Base-by-base conservation (phyloP, 345 rosid species). In the Erodium maritimum region DNA sequence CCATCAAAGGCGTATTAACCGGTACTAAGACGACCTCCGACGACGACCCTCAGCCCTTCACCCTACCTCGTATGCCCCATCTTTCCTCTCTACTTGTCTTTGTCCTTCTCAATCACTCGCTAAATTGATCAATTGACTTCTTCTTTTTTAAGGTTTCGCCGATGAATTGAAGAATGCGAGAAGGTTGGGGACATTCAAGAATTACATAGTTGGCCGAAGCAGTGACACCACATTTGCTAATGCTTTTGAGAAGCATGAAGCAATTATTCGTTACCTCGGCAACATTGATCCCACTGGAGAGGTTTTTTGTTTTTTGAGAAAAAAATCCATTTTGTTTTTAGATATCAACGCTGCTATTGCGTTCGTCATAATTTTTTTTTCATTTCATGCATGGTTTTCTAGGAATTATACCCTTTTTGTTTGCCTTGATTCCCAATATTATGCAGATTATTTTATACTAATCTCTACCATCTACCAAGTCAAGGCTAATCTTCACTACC, bases 191-290 rank as follows among this genome's bases (percentile, higher is more conserved):
- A 75, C 81, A 3, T 87, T 86, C 53, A 87, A 93, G 79, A 75
- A 87, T 46, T 87, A 75, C 67, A 68, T 93, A 2, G 88, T 83
- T 17, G 95, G 99, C 51, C 72, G 96, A 61, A 85, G 91, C 70
- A 93, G 99, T 16, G 86, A 85, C 21, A 94, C 86, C 10, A 87
- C 99, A 0, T 89, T 87, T 72, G 59, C 85, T 0, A 85, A 85
- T 22, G 82, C 91, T 21, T 93, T 93, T 37, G 86, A 79, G 78
- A 93, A 83, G 70, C 91, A 85, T 69, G 95, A 89, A 68, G 81
- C 86, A 6, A 73, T 93, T 23, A 71, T 93, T 75, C 73, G 94
- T 23, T 85, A 68, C 50, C 90, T 93, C 6, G 86, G 83, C 63
- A 81, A 78, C 57, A 73, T 70, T 60, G 95, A 89, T 69, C 78